phyloP scores from a whole-genome alignment of 768 basidiomycete species.

The Porphyrellus cyaneotinctus region DNA sequence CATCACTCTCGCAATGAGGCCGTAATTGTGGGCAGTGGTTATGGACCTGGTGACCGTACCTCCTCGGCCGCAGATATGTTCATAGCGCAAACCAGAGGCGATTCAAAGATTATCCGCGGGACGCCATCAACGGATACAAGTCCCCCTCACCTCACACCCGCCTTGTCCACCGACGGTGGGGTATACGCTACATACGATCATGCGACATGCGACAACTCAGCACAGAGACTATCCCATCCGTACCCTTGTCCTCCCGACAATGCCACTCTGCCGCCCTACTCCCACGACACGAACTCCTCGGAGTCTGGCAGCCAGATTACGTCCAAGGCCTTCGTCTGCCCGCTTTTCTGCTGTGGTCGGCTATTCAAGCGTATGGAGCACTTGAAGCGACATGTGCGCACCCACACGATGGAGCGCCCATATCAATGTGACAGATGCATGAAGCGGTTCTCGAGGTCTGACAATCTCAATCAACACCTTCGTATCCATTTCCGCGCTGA shows the following conservation, averaged over 20 bases:
- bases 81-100: slow-evolving; percentile 54
- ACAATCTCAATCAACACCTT: slow-evolving; percentile 84
- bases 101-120: slow-evolving; percentile 33
- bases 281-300: slow-evolving; percentile 19
- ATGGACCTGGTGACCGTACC: slow-evolving; percentile 26
- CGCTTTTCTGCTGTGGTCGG: slow-evolving; percentile 76
- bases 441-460: slow-evolving; percentile 83
- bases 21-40: slow-evolving; percentile 24
- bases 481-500: slow-evolving; percentile 59
- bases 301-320: slow-evolving; percentile 32
- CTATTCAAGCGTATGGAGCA: slow-evolving; percentile 93
- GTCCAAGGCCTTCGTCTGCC: slow-evolving; percentile 74
- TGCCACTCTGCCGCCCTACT: slow-evolving; percentile 16
- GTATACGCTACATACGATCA: slow-evolving; percentile 17
- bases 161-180: slow-evolving; percentile 24
- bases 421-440: slow-evolving; percentile 70
- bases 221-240: slow-evolving; percentile 15
- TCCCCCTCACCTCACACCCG: slow-evolving; percentile 19
- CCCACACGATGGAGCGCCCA: slow-evolving; percentile 87
- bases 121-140: slow-evolving; percentile 18
- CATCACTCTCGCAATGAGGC: slow-evolving; percentile 13
- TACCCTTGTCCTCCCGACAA: slow-evolving; percentile 17
- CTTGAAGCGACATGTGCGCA: slow-evolving; percentile 80
- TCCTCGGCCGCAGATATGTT: slow-evolving; percentile 68
- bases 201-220: slow-evolving; percentile 14